Evolutionary conservation across 768 basidiomycete species (phyloP).

Genomic region (Flagelloscypha sp.): DNA sequence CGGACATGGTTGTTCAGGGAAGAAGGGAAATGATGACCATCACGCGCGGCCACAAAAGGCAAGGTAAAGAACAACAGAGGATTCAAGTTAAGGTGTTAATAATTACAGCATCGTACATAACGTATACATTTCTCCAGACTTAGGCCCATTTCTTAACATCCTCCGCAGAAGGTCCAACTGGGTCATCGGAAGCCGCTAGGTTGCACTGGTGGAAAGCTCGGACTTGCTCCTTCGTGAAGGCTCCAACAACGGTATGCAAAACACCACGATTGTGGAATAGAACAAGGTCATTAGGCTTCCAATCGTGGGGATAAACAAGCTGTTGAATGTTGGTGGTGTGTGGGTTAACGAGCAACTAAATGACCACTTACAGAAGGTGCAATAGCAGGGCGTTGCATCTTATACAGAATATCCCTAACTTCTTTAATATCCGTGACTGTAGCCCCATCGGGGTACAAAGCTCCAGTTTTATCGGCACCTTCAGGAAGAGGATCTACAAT

Average conservation of each 20-base stretch:
- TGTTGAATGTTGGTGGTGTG: constrained; percentile 8
- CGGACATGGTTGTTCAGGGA: too few species aligned
- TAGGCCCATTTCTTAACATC: constrained; percentile 58
- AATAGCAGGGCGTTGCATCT: constrained; percentile 85
- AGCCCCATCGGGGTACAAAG: constrained; percentile 78
- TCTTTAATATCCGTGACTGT: constrained; percentile 64
- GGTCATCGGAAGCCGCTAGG: constrained; percentile 72
- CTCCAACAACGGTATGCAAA: constrained; percentile 74
- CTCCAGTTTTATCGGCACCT: constrained; percentile 46
- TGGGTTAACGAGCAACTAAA: background rate
- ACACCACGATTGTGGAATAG: constrained; percentile 84
- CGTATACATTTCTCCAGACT: too few species aligned
- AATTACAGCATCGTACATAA: too few species aligned
- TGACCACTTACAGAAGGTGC: constrained; percentile 53
- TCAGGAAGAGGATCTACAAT: constrained; percentile 66
- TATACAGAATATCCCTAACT: constrained; percentile 70
- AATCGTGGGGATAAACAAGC: constrained; percentile 53
- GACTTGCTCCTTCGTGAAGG: constrained; percentile 59
- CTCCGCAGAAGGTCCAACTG: constrained; percentile 56
- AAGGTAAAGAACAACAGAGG: too few species aligned
- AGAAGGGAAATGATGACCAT: too few species aligned
- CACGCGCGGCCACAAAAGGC: too few species aligned
- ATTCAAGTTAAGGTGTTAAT: too few species aligned
- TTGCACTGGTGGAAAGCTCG: constrained; percentile 83
- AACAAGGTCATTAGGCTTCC: constrained; percentile 61